Evolutionary conservation across 2,329 filamentous ascomycete genomes (phyloP), one percentile per base, ranked within the genome.

Genomic region (Stagonosporopsis cucurbitacearum): DNA sequence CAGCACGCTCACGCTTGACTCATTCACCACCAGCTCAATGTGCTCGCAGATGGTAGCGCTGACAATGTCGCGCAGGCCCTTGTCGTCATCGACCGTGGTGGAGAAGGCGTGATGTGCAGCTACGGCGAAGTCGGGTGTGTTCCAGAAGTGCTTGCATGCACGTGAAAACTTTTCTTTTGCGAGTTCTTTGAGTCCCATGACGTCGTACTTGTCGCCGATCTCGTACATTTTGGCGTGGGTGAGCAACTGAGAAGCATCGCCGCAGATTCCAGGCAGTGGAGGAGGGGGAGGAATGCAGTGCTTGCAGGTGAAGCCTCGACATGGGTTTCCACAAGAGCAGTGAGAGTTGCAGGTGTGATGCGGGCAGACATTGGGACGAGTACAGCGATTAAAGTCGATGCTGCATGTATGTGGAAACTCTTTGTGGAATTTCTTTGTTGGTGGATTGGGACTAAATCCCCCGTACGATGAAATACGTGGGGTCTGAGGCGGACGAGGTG

Each of bases 21-120:
- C 48, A 6, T 59, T n/a, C 3, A 54, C 19, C 3, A 54, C 19
- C 11, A 58, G 8, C 4, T 33, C 30, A 28, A 61, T 54, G 39
- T 71, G 68, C 42, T 60, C 57, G 1, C 62, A 50, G 23, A 19
- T 43, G 0, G 60, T 68, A 11, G 63, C 50, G 3, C 62, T 58
- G 1, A 71, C 65, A 6, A 68, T 58, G 33, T 71, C 61, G 7
- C 70, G 60, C 42, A 75, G 60, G 3, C 63, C 69, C 15, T 62
- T 69, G 49, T 75, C 68, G 0, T 55, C 15, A 1, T 69, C 58
- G 0, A 62, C 54, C 1, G 72, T 73, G 0, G 60, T 61, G n/a
- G 58, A 63, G 32, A 68, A 74, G 2, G 42, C 58, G 33, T 59
- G 50, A 13, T 67, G 47, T 12, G 70, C 70, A 0, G 72, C 65